Conservation (phyloP, 805 yeast species). For the Candida rishiriensis region DNA sequence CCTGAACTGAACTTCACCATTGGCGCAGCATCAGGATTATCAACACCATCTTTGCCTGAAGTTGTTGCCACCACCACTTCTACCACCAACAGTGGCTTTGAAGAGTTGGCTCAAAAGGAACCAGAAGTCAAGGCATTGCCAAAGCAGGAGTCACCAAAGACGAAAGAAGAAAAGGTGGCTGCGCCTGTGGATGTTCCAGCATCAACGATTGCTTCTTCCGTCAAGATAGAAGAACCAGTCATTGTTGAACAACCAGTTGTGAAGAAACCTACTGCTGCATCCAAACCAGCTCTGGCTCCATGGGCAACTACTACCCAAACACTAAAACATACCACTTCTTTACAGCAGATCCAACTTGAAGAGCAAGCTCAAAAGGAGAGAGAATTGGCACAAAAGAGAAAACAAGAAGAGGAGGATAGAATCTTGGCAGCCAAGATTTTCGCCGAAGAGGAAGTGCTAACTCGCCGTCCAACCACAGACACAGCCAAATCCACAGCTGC, state of each 20-base stretch:
- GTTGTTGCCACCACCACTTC: not conserved
- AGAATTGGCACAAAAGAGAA: slow-evolving; percentile 14
- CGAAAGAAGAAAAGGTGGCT: too few relatives aligned
- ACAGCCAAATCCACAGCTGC: slow-evolving; percentile 11
- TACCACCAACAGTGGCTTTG: not conserved
- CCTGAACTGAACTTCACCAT: slow-evolving; percentile 5
- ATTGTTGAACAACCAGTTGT: slow-evolving; percentile 2
- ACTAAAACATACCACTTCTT: slow-evolving; percentile 41
- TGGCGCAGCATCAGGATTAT: not conserved
- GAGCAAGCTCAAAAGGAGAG: slow-evolving; percentile 30
- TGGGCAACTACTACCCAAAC: slow-evolving; percentile 33
- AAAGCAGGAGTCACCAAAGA: too few relatives aligned
- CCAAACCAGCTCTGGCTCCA: slow-evolving; percentile 30
- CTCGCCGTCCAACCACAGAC: not conserved
- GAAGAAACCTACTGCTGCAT: not conserved
- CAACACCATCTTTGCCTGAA: not conserved
- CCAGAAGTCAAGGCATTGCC: too few relatives aligned
- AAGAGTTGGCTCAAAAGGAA: too few relatives aligned
- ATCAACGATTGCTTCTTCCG: not conserved
- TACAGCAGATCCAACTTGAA: slow-evolving; percentile 61
- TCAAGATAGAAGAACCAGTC: not conserved
- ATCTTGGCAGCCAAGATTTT: slow-evolving; percentile 18
- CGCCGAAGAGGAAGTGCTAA: slow-evolving; percentile 9
- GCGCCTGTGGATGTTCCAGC: not conserved
- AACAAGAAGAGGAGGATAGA: slow-evolving; percentile 21